Percentiles rank a stretch among this genome's conserved stretches.
Evolutionary conservation across 441 rosid genomes (phyloP).

Genomic region (Bruguiera hainesii): DNA sequence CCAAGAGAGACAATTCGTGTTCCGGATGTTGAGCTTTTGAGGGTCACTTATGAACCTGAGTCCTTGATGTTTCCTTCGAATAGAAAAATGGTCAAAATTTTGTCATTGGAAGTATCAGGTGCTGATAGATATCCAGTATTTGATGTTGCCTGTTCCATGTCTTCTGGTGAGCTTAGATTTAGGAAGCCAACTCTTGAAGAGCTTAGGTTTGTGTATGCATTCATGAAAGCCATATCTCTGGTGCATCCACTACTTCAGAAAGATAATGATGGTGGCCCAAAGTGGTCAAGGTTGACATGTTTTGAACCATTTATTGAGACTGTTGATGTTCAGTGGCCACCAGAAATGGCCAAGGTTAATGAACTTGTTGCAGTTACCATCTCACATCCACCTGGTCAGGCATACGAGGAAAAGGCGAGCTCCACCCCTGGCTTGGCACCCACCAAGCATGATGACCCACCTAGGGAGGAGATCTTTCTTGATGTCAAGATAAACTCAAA

Average conservation of each 20-base stretch:
- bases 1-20: constrained; percentile 50
- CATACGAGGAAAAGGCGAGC: constrained; percentile 47
- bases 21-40: constrained; percentile 61
- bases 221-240: constrained; percentile 56
- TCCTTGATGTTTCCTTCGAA: constrained; percentile 55
- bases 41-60: constrained; percentile 53
- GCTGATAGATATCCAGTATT: constrained; percentile 54
- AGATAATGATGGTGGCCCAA: constrained; percentile 48
- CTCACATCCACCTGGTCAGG: constrained; percentile 59
- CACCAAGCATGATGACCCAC: constrained; percentile 39
- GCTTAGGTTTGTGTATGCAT: constrained; percentile 61
- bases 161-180: constrained; percentile 48
- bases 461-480: constrained; percentile 30
- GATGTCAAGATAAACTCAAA: constrained; percentile 32
- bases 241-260: constrained; percentile 61
- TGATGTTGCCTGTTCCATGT: constrained; percentile 50
- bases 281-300: constrained; percentile 36
- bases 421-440: constrained; percentile 43
- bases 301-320: constrained; percentile 71
- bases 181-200: constrained; percentile 63
- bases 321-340: constrained; percentile 73
- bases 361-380: constrained; percentile 66
- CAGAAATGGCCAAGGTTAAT: constrained; percentile 48
- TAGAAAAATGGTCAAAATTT: constrained; percentile 51
- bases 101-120: constrained; percentile 56